phyloP scores from a whole-genome alignment of 1,284 basidiomycete species.

The Ceratobasidium sp. region DNA sequence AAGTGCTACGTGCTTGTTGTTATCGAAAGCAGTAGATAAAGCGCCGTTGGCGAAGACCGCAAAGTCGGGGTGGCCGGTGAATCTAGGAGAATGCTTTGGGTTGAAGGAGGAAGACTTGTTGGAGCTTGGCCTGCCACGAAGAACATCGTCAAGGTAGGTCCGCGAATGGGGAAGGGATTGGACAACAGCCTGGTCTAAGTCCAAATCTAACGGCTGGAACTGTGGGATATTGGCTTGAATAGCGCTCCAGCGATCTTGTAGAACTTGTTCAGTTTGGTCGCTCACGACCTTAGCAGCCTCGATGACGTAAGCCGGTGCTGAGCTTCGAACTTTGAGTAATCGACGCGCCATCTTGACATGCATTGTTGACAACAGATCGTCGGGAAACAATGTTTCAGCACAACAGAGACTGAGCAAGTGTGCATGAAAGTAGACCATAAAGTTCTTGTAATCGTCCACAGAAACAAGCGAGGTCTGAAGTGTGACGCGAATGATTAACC shows the following conservation, averaged over 20 bases:
- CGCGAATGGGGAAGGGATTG: slow-evolving; percentile 51
- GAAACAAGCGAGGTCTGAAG: slow-evolving; percentile 55
- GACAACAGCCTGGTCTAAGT: slow-evolving; percentile 47
- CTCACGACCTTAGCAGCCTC: slow-evolving; percentile 44
- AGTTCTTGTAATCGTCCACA: slow-evolving; percentile 55
- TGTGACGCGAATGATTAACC: slow-evolving; percentile 58
- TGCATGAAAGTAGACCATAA: slow-evolving; percentile 57
- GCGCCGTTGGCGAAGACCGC: neutral
- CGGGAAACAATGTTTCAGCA: slow-evolving; percentile 43
- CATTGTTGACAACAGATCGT: slow-evolving; percentile 52
- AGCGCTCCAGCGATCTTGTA: slow-evolving; percentile 51
- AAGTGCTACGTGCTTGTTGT: neutral
- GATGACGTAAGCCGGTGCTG: slow-evolving; percentile 45
- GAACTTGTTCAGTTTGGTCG: slow-evolving; percentile 43
- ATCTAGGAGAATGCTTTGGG: neutral
- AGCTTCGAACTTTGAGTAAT: slow-evolving; percentile 53
- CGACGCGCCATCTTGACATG: slow-evolving; percentile 54
- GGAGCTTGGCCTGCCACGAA: neutral
- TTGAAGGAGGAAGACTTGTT: neutral
- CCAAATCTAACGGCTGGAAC: neutral
- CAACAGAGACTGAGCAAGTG: slow-evolving; percentile 47
- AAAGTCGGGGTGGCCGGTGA: neutral
- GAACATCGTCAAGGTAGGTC: slow-evolving; percentile 47
- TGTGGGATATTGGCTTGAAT: neutral
- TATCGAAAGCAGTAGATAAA: neutral